These are phyloP conservation scores for Aspergillus neoniger DNA, from an alignment of 2,329 filamentous ascomycete species.

Conservation along the genomic window DNA sequence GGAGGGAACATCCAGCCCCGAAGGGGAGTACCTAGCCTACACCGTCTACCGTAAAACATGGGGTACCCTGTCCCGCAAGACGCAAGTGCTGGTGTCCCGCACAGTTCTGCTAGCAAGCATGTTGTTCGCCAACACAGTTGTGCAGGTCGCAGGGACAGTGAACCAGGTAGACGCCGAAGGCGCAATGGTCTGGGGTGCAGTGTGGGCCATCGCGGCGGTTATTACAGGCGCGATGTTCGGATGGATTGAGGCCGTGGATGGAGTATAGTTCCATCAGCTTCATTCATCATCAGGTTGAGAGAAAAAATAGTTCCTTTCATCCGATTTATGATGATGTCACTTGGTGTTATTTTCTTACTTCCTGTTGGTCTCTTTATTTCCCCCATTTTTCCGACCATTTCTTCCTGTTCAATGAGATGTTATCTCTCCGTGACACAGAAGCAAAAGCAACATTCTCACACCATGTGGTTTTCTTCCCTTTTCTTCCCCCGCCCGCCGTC, in stretches of 20 bases:
- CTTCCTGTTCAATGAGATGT: too few relatives aligned
- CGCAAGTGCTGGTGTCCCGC: slow-evolving; percentile 65
- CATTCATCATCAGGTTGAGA: too few relatives aligned
- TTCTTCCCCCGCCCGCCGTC: too few relatives aligned
- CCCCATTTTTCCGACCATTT: too few relatives aligned
- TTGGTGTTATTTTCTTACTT: too few relatives aligned
- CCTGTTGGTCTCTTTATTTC: too few relatives aligned
- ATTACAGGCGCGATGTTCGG: slow-evolving; percentile 35
- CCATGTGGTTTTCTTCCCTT: too few relatives aligned
- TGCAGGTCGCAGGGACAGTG: slow-evolving; percentile 68
- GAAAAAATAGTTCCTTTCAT: neutral
- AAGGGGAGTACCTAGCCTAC: slow-evolving; percentile 69
- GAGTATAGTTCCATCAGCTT: slow-evolving; percentile 25
- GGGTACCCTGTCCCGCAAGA: slow-evolving; percentile 62
- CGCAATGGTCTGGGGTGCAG: slow-evolving; percentile 68
- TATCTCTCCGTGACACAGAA: too few relatives aligned
- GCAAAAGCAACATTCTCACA: too few relatives aligned
- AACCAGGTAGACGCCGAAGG: slow-evolving; percentile 70
- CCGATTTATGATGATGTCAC: neutral
- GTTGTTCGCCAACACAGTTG: slow-evolving; percentile 57
- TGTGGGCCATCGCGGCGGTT: slow-evolving; percentile 66
- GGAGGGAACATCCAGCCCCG: slow-evolving; percentile 53
- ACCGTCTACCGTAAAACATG: slow-evolving; percentile 62
- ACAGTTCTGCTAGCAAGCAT: slow-evolving; percentile 55
- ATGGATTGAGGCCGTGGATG: slow-evolving; percentile 45